Base-by-base conservation (phyloP, 257 asterid genomes). In the Catharanthus roseus region DNA sequence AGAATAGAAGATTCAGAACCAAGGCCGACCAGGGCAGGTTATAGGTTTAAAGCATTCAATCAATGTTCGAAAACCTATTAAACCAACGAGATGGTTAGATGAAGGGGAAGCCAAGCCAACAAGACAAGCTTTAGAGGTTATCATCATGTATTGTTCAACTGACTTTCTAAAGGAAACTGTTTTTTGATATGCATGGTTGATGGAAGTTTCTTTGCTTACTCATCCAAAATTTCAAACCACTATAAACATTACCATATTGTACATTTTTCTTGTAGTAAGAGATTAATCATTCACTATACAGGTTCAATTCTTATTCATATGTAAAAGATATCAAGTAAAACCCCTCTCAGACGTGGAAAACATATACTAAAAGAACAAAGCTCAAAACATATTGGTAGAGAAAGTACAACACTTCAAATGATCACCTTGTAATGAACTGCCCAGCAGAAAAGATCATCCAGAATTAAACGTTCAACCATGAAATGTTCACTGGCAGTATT, bases 401-500 rank as follows among this genome's bases (percentile, higher is more conserved):
- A 67, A 26, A 28, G 60, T 38, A 53, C 34, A 60, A 29, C 38
- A 38, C 26, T 45, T 49, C 63, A 66, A 69, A 79, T 62, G 39
- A 73, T 74, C 69, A 93, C 98, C 98, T 90, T 93, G 80, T 89
- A 90, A 79, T 84, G 81, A 74, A 82, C 81, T 47, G 87, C 87
- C 98, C 98, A 93, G 82, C 87, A 86, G 75, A 87, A 73, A 53
- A 93, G 95, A 83, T 93, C 98, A 72, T 93, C 97, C 45, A 93
- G 79, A 79, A 93, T 86, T 76, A 93, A 75, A 67, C 97, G 84
- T 77, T 93, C 96, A 81, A 87, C 98, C 98, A 93, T 93, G 80
- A 72, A 87, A 84, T 93, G 98, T 71, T 93, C 98, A 62, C 96
- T 90, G 75, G 98, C 97, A n/a, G 98, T 90, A 74, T 93, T 93